Evolutionary conservation across 2,329 filamentous ascomycete genomes (phyloP), one percentile per base, ranked within the genome.

Genomic region (Xenoacremonium recifei): DNA sequence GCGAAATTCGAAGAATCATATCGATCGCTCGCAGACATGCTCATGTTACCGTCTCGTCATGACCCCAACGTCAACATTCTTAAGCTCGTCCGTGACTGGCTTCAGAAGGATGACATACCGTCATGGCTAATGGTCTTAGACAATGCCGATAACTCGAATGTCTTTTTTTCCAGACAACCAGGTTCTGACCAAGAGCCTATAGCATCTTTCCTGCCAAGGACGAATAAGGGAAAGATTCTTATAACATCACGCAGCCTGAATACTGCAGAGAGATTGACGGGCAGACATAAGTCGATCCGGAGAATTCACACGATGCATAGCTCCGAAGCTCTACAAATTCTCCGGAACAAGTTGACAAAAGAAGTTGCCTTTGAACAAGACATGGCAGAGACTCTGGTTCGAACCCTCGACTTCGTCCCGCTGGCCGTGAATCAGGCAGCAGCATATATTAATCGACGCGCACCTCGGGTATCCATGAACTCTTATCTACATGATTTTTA

Each of bases 391-490:
- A 17, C 21, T n/a, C 42, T 48, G n/a, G 18, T 44, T 11, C 6
- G 18, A 16, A 20, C 12, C 16, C 37, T 62, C 1, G 58, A 59
- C 15, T 53, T 25, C 20, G 54, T 64, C 13, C 59, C 58, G 5
- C 48, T 64, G 2, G 60, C 58, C 7, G 55, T 64, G 21, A 49
- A 43, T 25, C 55, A 63, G 38, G 59, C 59, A 27, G 51, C 56
- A 5, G 51, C 52, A 11, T 67, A 55, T 42, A 58, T 67, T 33
- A 57, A 55, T 40, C 7, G 23, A 13, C 7, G 7, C 7, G 23
- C 6, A 11, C 53, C 51, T 2, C 47, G 23, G 13, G 13, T 27
- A 13, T 9, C 23, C 9, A 27, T 13, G 13, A 27, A 9, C 7
- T 9, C 9, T 13, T 27, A 27, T 27, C 23, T 27, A 7, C 9